Conservation (phyloP, 1,284 basidiomycete genomes). For the Trametes sp. region DNA sequence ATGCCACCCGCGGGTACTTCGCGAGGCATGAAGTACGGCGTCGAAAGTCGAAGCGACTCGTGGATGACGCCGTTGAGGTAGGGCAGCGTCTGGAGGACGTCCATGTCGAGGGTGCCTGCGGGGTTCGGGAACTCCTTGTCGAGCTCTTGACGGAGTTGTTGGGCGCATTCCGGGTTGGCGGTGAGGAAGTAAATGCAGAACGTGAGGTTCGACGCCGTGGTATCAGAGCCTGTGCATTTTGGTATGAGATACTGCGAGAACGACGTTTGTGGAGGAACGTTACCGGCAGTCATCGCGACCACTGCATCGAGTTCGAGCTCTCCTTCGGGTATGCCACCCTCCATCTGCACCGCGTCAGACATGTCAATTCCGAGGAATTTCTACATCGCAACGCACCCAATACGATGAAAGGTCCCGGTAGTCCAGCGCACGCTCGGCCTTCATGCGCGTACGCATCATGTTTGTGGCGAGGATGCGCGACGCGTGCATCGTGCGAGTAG, state of each 20-base stretch:
- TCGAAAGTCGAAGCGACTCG: constrained; percentile 37
- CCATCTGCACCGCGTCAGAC: constrained; percentile 1
- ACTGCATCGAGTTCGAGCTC: constrained; percentile 32
- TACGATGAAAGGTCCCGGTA: constrained; percentile 29
- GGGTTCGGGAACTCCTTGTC: constrained; percentile 31
- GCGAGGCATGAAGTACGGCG: constrained; percentile 37
- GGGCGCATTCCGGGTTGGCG: constrained; percentile 23
- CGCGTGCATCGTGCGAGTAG: constrained; percentile 19
- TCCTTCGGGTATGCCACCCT: constrained; percentile 5
- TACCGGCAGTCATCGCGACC: constrained; percentile 32
- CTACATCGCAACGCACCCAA: constrained; percentile 20
- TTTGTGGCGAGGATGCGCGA: constrained; percentile 15
- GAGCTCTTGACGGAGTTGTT: constrained; percentile 34
- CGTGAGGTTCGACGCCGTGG: constrained; percentile 29
- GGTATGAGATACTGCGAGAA: neutral
- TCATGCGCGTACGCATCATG: constrained; percentile 18
- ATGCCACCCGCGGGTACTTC: constrained; percentile 34
- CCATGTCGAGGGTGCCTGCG: constrained; percentile 14
- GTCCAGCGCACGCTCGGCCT: neutral
- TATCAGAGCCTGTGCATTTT: constrained; percentile 29
- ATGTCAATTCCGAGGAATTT: neutral
- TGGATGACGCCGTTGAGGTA: constrained; percentile 39
- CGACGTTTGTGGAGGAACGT: neutral
- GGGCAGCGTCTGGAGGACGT: constrained; percentile 29
- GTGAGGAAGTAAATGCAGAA: constrained; percentile 34